Evolutionary conservation across 2,329 filamentous ascomycete species (phyloP), one percentile per base, ranked within the genome.

Genomic region (Scolecobasidium constrictum): DNA sequence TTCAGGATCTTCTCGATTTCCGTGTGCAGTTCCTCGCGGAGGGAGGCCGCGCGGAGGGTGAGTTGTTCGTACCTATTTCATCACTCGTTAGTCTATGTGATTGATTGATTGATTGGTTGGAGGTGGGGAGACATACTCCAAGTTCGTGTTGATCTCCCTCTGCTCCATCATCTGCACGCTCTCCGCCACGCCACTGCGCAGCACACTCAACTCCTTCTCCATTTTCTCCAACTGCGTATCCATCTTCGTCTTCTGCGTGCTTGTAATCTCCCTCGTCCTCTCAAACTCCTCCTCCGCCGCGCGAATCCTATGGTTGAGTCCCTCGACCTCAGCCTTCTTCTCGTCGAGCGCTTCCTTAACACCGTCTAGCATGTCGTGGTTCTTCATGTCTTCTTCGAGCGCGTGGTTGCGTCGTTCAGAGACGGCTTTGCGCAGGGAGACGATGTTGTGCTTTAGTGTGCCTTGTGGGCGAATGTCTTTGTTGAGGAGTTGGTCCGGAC

Each of bases 151-250:
- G 77, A 96, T 94, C 67, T 96, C 88, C 43, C 86, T 74, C 62
- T 95, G 90, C 60, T 95, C 87, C 75, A 95, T 82, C 38, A 94
- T 64, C 62, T 95, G 86, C 42, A 95, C 83, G 23, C 81, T 87
- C 60, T 95, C 90, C 3, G 78, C 81, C 21, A 95, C 68, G 9
- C 81, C 82, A 2, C 82, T 77, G 34, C 88, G 76, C 86, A 96
- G 94, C 59, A 87, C 86, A 37, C 85, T 83, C n/a, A 98, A 69
- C 60, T 98, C 88, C 63, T 94, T 95, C 65, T 98, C 92, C 82
- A 95, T 93, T 69, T 92, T 92, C 64, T 98, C 92, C 54, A 98
- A 94, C 61, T 96, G 90, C 6, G 88, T 79, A 58, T 96, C 92
- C 2, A 81, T 86, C 5, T 81, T 82, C 58, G 90, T 77, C 65